Evolutionary conservation across 2,329 filamentous ascomycete genomes (phyloP), one percentile per base, ranked within the genome.

Genomic region (Dactylellina sp.): DNA sequence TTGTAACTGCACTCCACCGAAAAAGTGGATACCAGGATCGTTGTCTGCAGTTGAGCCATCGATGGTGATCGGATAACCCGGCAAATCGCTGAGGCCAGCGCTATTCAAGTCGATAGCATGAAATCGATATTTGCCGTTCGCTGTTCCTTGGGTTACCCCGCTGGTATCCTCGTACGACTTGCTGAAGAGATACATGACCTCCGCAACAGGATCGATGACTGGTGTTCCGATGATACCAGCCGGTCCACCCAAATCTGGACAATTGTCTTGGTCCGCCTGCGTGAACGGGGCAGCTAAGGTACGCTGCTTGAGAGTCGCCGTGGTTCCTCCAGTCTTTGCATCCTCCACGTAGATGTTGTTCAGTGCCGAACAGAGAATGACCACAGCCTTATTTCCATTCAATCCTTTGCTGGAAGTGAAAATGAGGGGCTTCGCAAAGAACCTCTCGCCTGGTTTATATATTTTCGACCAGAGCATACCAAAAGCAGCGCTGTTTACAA

Each of bases 1-100:
- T 76, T 87, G 85, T 40, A 85, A 81, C 28, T 85, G 81, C 5
- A 85, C 82, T 0, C 86, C 86, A 5, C 84, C 85, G 6, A 84
- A 80, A 75, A 87, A 87, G 75, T 83, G 83, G 14, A 84, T 83
- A 0, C 79, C 76, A 0, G 81, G 80, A 64, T 84, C 84, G 75
- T 87, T 87, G 42, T 83, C 81, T 0, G 84, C 83, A 2, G 81
- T 77, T 2, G 80, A 78, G 0, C 84, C 84, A 71, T 86, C 84
- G 1, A 87, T 79, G 60, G 82, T 77, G 11, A 86, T 79, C 0
- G 85, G 85, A 57, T 84, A 86, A 70, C 81, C 81, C 32, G 79
- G 77, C 42, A 74, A 2, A 16, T 74, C 70, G 78, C 76, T 16
- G 83, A 76, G 11, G 7, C 52, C 52, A 16, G 70, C 53, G 32